Evolutionary conservation across 1,284 basidiomycete species (phyloP), one percentile per base, ranked within the genome.

Genomic region (Ustilago bromivora): DNA sequence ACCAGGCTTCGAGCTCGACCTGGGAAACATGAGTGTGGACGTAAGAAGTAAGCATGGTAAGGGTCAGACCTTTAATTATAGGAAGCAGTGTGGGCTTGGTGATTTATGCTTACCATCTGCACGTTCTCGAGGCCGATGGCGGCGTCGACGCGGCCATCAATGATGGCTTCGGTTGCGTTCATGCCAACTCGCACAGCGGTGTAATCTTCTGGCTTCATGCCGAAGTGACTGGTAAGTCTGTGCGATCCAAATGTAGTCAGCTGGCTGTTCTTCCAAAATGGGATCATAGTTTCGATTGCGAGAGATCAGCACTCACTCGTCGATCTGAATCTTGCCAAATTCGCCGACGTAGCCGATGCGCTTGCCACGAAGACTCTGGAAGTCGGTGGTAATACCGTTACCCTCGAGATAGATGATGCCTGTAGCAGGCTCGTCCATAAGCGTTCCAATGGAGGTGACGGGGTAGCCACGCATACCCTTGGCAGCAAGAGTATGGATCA

Each of bases 301-400:
- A 19, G 11, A 9, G 4, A 11, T 4, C 17, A 12, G 43, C 12
- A 63, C 49, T 63, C 52, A 59, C 57, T 69, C 71, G 46, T 69
- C 72, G 64, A 88, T 73, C 78, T 89, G 84, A 84, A 88, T 84
- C 85, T 88, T 83, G 74, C 82, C 85, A 72, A 87, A 86, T 64
- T 88, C 73, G 77, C 87, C 80, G 77, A 89, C 82, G 84, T 89
- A 85, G 73, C 86, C 71, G 85, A 86, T 88, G 77, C 81, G 87
- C 74, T 87, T 87, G 55, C 87, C 87, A 9, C 81, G 78, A 32
- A 88, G 82, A 23, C 82, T 83, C 55, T 67, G 76, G 61, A 88
- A 87, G 76, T 87, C 84, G n/a, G 81, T 56, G 19, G 82, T 82
- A 74, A 87, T 82, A 38, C 85, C 86, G 12, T 79, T 82, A 11